Conservation (phyloP, 306 rosid species). For the Dalbergia cochinchinensis region DNA sequence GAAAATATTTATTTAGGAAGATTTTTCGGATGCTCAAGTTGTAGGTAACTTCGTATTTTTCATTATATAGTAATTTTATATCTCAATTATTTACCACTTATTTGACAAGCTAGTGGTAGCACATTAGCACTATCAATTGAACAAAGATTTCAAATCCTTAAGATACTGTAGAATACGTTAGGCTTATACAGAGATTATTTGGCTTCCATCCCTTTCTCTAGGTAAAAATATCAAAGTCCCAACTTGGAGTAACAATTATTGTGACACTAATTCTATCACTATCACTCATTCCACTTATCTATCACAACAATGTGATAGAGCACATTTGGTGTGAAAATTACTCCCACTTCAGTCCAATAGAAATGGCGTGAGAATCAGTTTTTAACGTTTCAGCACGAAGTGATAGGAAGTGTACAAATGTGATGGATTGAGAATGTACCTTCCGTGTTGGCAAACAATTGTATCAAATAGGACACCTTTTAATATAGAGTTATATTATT, state of each 20-base stretch:
- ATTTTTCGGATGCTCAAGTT: constrained; percentile 6
- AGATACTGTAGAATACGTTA: not conserved
- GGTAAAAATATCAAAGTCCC: not conserved
- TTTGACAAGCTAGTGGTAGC: not conserved
- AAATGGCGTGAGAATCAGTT: constrained; percentile 8
- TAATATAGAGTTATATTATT: no score
- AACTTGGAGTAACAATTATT: no score
- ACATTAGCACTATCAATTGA: not conserved
- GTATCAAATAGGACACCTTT: not conserved
- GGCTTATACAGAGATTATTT: constrained; percentile 5
- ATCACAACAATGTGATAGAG: no score
- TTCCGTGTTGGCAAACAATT: not conserved
- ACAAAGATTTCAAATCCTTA: constrained; percentile 29
- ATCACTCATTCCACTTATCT: no score
- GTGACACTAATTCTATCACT: no score
- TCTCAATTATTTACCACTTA: constrained; percentile 3
- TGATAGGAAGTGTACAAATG: not conserved
- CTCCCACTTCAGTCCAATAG: not conserved
- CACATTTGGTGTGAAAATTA: no score
- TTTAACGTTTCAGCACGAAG: not conserved
- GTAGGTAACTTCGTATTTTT: not conserved
- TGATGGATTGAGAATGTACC: not conserved
- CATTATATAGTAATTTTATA: not conserved
- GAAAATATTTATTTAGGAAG: not conserved
- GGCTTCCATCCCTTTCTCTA: constrained; percentile 23